Evolutionary conservation across 352 stramenopile genomes (phyloP).

Genomic region (Pythium myriotylum): DNA sequence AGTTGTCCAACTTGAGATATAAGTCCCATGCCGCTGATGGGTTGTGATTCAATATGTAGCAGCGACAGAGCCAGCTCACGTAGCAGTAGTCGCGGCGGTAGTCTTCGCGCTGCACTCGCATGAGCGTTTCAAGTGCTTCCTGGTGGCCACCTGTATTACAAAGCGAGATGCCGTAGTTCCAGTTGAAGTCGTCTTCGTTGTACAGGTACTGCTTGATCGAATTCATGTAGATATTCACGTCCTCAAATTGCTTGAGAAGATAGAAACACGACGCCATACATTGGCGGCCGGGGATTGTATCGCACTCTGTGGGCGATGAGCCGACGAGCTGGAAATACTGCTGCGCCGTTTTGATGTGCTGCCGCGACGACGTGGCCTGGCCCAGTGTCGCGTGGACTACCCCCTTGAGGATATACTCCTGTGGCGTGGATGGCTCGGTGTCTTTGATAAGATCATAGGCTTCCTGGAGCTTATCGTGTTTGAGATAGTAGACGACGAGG

Average conservation of each 20-base stretch:
- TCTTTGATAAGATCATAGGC: conserved; percentile 95
- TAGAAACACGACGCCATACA: conserved; percentile 98
- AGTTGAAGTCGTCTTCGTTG: conserved; percentile 98
- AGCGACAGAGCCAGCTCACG: conserved; percentile 88
- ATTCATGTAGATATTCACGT: conserved; percentile 98
- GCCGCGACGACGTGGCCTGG: conserved; percentile 84
- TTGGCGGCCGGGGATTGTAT: conserved; percentile 96
- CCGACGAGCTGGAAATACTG: conserved; percentile 95
- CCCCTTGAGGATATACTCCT: conserved; percentile 92
- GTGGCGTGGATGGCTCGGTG: conserved; percentile 91
- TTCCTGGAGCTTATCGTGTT: conserved; percentile 92
- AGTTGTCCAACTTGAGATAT: conserved; percentile 96
- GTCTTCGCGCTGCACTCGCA: conserved; percentile 89
- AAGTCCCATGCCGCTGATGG: conserved; percentile 95
- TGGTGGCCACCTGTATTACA: conserved; percentile 93
- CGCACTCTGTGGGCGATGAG: conserved; percentile 93
- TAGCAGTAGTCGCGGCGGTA: conserved; percentile 95
- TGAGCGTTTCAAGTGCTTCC: conserved; percentile 92
- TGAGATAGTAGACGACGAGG: conserved; percentile 94
- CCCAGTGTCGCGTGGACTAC: conserved; percentile 93
- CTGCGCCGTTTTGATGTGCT: conserved; percentile 94
- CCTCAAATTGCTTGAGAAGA: conserved; percentile 95
- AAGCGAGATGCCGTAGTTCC: conserved; percentile 95
- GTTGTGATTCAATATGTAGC: conserved; percentile 96
- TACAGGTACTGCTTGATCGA: conserved; percentile 96